Conservation (phyloP, 2,329 filamentous ascomycete species). For the Esteya vermicola region DNA sequence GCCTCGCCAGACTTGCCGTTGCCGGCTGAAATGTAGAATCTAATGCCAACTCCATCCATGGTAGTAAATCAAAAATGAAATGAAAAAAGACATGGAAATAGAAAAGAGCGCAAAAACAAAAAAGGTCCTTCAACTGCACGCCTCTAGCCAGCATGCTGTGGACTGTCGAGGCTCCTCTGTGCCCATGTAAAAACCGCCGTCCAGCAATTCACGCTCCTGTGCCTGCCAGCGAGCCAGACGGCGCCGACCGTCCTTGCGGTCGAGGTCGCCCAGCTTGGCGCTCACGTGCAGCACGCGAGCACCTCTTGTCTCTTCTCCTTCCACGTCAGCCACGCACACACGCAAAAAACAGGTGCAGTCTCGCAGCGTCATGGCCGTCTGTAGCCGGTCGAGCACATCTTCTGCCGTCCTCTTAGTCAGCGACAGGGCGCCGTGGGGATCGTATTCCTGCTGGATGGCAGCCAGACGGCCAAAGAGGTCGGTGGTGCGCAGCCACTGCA, state of each 20-base stretch:
- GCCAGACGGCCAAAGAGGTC: slow-evolving; percentile 28
- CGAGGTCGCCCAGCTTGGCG: slow-evolving; percentile 59
- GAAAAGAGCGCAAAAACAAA: too few relatives aligned
- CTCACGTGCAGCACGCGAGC: slow-evolving; percentile 28
- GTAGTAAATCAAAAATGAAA: too few relatives aligned
- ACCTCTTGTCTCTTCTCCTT: too few relatives aligned
- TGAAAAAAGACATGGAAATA: too few relatives aligned
- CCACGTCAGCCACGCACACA: slow-evolving; percentile 57
- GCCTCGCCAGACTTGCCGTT: too few relatives aligned
- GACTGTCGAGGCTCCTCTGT: slow-evolving; percentile 10
- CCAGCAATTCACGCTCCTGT: slow-evolving; percentile 47
- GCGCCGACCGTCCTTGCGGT: slow-evolving; percentile 54
- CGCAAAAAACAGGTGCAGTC: slow-evolving; percentile 66
- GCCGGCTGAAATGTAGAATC: background rate
- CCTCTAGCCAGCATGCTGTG: slow-evolving; percentile 13
- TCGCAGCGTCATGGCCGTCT: slow-evolving; percentile 64
- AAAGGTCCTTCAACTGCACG: background rate
- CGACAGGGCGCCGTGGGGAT: slow-evolving; percentile 11
- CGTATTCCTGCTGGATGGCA: slow-evolving; percentile 18
- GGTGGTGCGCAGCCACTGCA: slow-evolving; percentile 22
- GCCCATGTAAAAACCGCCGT: slow-evolving; percentile 51
- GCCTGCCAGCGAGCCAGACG: slow-evolving; percentile 58
- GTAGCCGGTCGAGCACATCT: slow-evolving; percentile 31
- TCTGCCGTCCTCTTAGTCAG: background rate
- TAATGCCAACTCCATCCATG: too few relatives aligned